A percentile compares a stretch with the other conserved stretches of the same genome.
phyloP scores from a whole-genome alignment of 805 yeast genomes.

The Candida coleopterorum region DNA sequence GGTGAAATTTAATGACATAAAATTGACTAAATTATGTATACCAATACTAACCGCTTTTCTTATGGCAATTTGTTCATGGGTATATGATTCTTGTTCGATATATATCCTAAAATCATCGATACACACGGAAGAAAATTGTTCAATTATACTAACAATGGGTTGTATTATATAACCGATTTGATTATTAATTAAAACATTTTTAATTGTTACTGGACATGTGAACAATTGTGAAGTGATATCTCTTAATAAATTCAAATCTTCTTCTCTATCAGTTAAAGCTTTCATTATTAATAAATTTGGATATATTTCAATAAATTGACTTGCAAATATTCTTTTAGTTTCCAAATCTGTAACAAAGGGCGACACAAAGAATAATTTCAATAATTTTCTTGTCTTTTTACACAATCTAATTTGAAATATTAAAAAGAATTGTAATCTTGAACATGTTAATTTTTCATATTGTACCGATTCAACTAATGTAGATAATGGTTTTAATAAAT shows the following conservation, averaged over 20 bases:
- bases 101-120: slow-evolving; percentile 32
- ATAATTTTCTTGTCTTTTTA: slow-evolving; percentile 43
- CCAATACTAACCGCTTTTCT: slow-evolving; percentile 28
- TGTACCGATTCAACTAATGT: slow-evolving; percentile 11
- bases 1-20: slow-evolving; percentile 21
- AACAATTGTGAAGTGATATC: slow-evolving; percentile 38
- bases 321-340: slow-evolving; percentile 45
- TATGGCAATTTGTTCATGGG: slow-evolving; percentile 14
- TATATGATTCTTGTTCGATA: slow-evolving; percentile 17
- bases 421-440: slow-evolving; percentile 56
- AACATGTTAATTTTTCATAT: slow-evolving; percentile 20
- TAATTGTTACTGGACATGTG: slow-evolving; percentile 40
- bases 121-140: slow-evolving; percentile 12
- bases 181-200: slow-evolving; percentile 36
- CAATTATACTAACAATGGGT: slow-evolving; percentile 42
- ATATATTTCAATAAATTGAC: slow-evolving; percentile 51
- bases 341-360: slow-evolving; percentile 47
- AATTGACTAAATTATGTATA: slow-evolving; percentile 23
- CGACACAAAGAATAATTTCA: slow-evolving; percentile 51
- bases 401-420: slow-evolving; percentile 57
- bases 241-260: slow-evolving; percentile 29
- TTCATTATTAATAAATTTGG: slow-evolving; percentile 45
- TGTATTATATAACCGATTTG: slow-evolving; percentile 41
- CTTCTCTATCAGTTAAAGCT: slow-evolving; percentile 49
- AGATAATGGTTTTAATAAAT: slow-evolving; percentile 13